Conservation (phyloP, 1,284 basidiomycete species). For the Sanguinoderma infundibulare region DNA sequence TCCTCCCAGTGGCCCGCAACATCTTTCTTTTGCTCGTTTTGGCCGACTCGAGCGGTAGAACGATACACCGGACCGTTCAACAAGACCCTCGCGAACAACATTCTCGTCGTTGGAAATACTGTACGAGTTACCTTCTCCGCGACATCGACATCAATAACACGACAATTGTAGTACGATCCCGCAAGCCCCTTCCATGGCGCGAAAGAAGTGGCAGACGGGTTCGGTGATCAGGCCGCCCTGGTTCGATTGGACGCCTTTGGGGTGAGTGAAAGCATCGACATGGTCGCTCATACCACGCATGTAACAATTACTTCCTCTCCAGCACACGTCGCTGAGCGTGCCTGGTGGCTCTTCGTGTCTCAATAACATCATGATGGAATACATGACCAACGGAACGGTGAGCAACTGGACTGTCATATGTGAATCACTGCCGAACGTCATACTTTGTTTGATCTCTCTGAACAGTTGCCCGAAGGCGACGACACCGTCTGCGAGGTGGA, state of each 20-base stretch:
- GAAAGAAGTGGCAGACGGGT: slow-evolving; percentile 16
- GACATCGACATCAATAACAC: no score
- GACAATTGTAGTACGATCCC: slow-evolving; percentile 27
- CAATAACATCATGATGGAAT: not conserved
- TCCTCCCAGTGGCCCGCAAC: slow-evolving; percentile 9
- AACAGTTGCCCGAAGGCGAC: slow-evolving; percentile 5
- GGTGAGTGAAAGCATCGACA: no score
- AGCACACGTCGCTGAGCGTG: slow-evolving; percentile 1
- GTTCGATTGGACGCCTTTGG: slow-evolving; percentile 28
- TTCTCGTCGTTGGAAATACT: slow-evolving; percentile 28
- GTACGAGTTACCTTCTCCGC: slow-evolving; percentile 3
- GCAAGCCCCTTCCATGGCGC: slow-evolving; percentile 25
- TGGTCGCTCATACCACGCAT: no score
- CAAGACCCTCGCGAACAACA: slow-evolving; percentile 24
- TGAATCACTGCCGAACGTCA: not conserved
- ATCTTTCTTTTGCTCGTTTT: no score
- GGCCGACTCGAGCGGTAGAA: slow-evolving; percentile 29
- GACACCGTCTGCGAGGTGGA: slow-evolving; percentile 12
- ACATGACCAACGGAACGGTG: no score
- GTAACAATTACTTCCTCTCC: not conserved
- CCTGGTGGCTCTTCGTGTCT: not conserved
- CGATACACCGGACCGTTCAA: slow-evolving; percentile 31
- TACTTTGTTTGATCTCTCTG: not conserved
- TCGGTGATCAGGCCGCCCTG: slow-evolving; percentile 23
- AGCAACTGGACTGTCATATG: slow-evolving; percentile 2